Percentiles rank a stretch among this genome's conserved stretches.
Evolutionary conservation across 306 rosid genomes (phyloP).

Genomic region (Vigna radiata): DNA sequence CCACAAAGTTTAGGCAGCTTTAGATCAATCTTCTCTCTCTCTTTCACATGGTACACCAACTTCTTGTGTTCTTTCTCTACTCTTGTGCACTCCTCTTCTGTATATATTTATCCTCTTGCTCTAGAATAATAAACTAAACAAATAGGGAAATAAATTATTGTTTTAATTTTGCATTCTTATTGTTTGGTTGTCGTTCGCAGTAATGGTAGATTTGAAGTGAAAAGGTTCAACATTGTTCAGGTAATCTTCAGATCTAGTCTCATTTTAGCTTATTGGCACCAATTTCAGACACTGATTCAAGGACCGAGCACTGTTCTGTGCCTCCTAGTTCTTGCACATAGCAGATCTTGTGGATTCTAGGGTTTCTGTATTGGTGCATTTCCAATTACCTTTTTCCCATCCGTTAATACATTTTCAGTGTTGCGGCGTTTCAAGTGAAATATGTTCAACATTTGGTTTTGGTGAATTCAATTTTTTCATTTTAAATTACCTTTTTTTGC

Average conservation of each 20-base stretch:
- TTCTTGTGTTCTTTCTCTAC: slow-evolving; percentile 31
- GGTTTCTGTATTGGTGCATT: slow-evolving; percentile 33
- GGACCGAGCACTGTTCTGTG: slow-evolving; percentile 30
- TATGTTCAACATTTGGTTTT: neutral
- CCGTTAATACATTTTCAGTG: neutral
- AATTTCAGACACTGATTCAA: slow-evolving; percentile 39
- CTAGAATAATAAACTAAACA: neutral
- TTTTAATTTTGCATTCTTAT: slow-evolving; percentile 42
- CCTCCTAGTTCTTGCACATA: neutral
- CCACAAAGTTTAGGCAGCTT: slow-evolving; percentile 58
- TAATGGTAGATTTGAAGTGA: slow-evolving; percentile 67
- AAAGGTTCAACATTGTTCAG: slow-evolving; percentile 55
- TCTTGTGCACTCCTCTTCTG: slow-evolving; percentile 35
- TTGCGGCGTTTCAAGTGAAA: slow-evolving; percentile 12
- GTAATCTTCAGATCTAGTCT: slow-evolving; percentile 73
- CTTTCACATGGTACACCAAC: slow-evolving; percentile 56
- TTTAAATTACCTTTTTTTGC: too few species aligned
- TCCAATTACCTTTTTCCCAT: slow-evolving; percentile 4
- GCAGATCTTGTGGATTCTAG: slow-evolving; percentile 59
- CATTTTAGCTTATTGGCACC: slow-evolving; percentile 4
- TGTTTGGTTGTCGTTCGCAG: slow-evolving; percentile 52
- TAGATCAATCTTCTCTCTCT: slow-evolving; percentile 45
- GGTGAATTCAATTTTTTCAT: neutral
- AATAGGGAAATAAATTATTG: neutral
- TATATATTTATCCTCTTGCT: slow-evolving; percentile 20